Evolutionary conservation across 768 basidiomycete species (phyloP), one percentile per base, ranked within the genome.

Genomic region (Gloeostereum incarnatum): DNA sequence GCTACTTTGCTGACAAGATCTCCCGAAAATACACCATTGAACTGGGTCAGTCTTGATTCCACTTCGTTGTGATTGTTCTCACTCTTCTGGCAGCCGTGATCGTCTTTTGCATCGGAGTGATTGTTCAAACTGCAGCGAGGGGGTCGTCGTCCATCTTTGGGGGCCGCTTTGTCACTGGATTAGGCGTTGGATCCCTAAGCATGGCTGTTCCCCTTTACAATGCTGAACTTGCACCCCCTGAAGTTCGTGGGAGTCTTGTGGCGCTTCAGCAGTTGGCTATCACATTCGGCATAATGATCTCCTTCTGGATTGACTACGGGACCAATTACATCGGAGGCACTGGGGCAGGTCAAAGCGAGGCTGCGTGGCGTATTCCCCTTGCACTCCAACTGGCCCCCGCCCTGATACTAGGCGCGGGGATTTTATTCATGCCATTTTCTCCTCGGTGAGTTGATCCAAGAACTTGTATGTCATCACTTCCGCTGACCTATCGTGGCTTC

Each of bases 161-260:
- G 54, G 81, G 83, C 37, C 76, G 85, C 19, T 86, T 84, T 47
- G 58, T 88, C 37, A 85, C 82, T 36, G 86, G 86, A 68, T 58
- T 87, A 31, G 86, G 83, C 35, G 81, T 89, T 13, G 86, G 86
- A 8, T 82, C 83, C 2, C 61, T 88, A 16, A 82, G 79, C 48
- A 86, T 86, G 82, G 71, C 73, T n/a, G 84, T 89, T 8, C 86
- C 86, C 1, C 65, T 88, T 25, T 86, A 83, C 66, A 87, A 87
- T 44, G 64, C 65, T 26, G 70, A 71, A 55, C 71, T 86, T 38
- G 76, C 80, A 1, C 85, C 86, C 19, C 82, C 85, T 3, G 86
- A 87, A 59, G 81, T 89, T 11, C 75, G 86, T 45, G 86, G 86
- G 9, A 79, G 78, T 53, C 61, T 89, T 25, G 84, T 88, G 36